Conservation (phyloP, 2,329 filamentous ascomycete species). For the Neophaeococcomyces mojaviensis region DNA sequence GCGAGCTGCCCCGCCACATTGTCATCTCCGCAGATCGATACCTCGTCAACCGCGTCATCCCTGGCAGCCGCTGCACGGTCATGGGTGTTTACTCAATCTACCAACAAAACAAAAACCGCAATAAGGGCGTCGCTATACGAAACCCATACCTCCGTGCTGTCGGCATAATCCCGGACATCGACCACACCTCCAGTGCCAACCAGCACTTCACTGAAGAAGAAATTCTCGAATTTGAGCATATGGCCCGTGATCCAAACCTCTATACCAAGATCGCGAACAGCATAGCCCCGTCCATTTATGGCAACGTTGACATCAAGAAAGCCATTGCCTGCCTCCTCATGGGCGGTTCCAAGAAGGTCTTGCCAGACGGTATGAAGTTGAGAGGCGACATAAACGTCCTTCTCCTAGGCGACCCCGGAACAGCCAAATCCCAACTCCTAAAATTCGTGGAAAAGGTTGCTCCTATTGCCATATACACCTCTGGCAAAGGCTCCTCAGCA, state of each 20-base stretch:
- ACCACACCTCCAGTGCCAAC: conserved; percentile 79
- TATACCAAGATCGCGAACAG: conserved; percentile 85
- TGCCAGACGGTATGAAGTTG: conserved; percentile 95
- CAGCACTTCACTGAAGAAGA: conserved; percentile 87
- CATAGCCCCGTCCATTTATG: conserved; percentile 95
- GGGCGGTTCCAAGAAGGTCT: conserved; percentile 93
- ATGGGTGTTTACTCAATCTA: conserved; percentile 99
- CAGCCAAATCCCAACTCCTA: conserved; percentile 90
- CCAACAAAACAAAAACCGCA: conserved; percentile 74
- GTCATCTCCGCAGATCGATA: conserved; percentile 95
- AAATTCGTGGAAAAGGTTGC: conserved; percentile 97
- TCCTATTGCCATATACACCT: conserved; percentile 96
- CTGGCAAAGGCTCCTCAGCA: conserved; percentile 93
- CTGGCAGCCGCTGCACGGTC: conserved; percentile 85
- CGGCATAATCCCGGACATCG: conserved; percentile 82
- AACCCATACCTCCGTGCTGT: conserved; percentile 92
- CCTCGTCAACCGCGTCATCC: conserved; percentile 88
- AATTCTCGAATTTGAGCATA: conserved; percentile 88
- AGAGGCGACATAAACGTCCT: conserved; percentile 98
- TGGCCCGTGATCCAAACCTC: conserved; percentile 85
- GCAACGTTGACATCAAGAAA: conserved; percentile 94
- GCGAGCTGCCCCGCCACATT: conserved; percentile 89
- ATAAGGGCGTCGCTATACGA: conserved; percentile 79
- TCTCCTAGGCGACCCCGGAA: conserved; percentile 92
- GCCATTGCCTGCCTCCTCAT: conserved; percentile 88